Evolutionary conservation across 2,329 filamentous ascomycete genomes (phyloP).

Genomic region (Metarhizium robertsii): DNA sequence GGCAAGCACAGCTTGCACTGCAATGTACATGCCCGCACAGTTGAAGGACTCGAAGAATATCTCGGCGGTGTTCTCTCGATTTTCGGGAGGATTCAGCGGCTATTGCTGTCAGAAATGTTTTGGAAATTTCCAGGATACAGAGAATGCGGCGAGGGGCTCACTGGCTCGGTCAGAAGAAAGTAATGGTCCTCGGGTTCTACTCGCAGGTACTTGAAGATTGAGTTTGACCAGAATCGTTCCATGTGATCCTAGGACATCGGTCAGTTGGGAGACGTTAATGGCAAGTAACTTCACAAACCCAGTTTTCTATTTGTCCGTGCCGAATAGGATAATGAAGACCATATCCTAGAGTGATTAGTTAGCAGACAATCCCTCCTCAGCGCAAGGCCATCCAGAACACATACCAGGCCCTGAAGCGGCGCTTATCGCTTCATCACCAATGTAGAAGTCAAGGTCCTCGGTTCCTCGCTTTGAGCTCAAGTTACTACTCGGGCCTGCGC

Average conservation of each 20-base stretch:
- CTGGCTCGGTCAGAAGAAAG: constrained; percentile 94
- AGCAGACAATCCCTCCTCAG: constrained; percentile 5
- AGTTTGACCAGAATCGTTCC: constrained; percentile 99
- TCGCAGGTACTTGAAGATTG: constrained; percentile 98
- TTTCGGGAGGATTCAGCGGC: constrained; percentile 96
- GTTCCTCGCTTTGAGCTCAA: constrained; percentile 88
- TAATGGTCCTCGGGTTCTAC: constrained; percentile 98
- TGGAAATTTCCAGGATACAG: background rate
- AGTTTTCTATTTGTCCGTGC: constrained; percentile 98
- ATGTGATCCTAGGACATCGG: constrained; percentile 71
- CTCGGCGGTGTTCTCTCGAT: constrained; percentile 97
- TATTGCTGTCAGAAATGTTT: constrained; percentile 23
- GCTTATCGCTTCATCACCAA: constrained; percentile 88
- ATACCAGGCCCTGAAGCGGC: constrained; percentile 74
- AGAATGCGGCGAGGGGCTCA: constrained; percentile 36
- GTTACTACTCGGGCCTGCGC: constrained; percentile 66
- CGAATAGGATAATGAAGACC: constrained; percentile 95
- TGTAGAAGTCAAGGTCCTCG: constrained; percentile 97
- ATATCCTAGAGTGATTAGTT: constrained; percentile 52
- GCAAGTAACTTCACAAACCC: constrained; percentile 47
- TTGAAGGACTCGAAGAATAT: constrained; percentile 99
- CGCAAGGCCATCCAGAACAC: constrained; percentile 11
- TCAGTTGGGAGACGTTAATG: constrained; percentile 15
- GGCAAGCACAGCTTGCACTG: constrained; percentile 92
- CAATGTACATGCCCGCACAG: constrained; percentile 96